These are phyloP conservation scores for Globisporangium nagaii DNA, from an alignment of 352 stramenopile species.

Conservation along the genomic window DNA sequence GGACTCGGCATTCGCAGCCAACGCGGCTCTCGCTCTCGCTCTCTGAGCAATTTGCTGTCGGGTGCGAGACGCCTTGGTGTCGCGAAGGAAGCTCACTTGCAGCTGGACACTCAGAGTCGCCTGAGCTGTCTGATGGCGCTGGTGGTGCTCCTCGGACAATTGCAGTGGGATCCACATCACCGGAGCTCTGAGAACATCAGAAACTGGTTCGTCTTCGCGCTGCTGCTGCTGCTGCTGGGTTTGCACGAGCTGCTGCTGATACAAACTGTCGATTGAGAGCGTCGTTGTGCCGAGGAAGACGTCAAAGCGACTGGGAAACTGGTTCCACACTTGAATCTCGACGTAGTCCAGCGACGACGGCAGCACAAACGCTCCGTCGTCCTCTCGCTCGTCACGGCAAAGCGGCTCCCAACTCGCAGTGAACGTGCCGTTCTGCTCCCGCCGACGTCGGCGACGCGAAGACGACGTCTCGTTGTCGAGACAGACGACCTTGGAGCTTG, in stretches of 20 bases:
- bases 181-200: slow-evolving; percentile 8
- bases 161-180: slow-evolving; percentile 38
- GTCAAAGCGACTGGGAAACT: slow-evolving; percentile 43
- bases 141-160: slow-evolving; percentile 8
- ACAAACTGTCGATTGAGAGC: slow-evolving; percentile 21
- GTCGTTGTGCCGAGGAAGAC: slow-evolving; percentile 44
- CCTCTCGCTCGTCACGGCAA: neutral
- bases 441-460: neutral
- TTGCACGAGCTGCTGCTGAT: slow-evolving; percentile 23
- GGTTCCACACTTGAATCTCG: slow-evolving; percentile 65
- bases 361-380: slow-evolving; percentile 11
- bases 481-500: neutral
- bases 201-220: neutral
- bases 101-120: slow-evolving; percentile 33
- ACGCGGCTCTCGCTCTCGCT: neutral
- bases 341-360: slow-evolving; percentile 31
- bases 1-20: no score
- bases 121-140: neutral
- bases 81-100: slow-evolving; percentile 21
- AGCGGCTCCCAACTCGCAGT: slow-evolving; percentile 31
- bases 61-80: slow-evolving; percentile 22
- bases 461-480: slow-evolving; percentile 1
- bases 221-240: slow-evolving; percentile 8
- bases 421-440: slow-evolving; percentile 30
- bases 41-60: slow-evolving; percentile 12